Evolutionary conservation across 106 monocot species (phyloP).

Genomic region (Vanilla planifolia): DNA sequence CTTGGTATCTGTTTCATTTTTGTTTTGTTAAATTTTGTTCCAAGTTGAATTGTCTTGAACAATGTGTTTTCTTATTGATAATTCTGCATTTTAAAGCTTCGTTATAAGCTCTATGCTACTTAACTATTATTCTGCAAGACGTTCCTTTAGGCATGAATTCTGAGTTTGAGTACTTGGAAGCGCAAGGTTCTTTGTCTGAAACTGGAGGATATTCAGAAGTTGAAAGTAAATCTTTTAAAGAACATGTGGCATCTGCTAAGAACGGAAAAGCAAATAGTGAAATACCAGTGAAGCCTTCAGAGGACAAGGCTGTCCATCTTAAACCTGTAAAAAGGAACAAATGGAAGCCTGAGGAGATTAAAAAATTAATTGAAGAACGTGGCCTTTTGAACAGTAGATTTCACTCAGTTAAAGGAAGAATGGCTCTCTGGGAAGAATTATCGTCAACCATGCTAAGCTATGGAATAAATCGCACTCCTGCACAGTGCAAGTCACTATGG

Average conservation of each 20-base stretch:
- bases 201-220: slow-evolving; percentile 16
- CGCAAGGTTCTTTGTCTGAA: slow-evolving; percentile 15
- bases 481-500: slow-evolving; percentile 98
- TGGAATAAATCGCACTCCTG: slow-evolving; percentile 60
- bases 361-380: slow-evolving; percentile 65
- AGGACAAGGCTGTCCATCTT: slow-evolving; percentile 7
- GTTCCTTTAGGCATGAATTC: slow-evolving; percentile 24
- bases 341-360: slow-evolving; percentile 96
- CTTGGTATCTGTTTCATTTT: neutral
- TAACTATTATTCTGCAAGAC: neutral
- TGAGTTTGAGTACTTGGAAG: slow-evolving; percentile 16
- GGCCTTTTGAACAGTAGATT: slow-evolving; percentile 68
- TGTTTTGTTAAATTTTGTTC: slow-evolving; percentile 3
- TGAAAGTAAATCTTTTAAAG: slow-evolving; percentile 21
- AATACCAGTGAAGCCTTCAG: slow-evolving; percentile 8
- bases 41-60: slow-evolving; percentile 1
- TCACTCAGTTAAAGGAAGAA: slow-evolving; percentile 64
- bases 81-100: too few species aligned
- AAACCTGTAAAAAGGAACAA: slow-evolving; percentile 53
- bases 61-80: neutral
- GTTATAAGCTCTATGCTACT: too few species aligned
- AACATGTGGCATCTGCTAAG: slow-evolving; percentile 6
- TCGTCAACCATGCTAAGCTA: slow-evolving; percentile 42
- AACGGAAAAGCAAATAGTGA: slow-evolving; percentile 11
- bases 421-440: slow-evolving; percentile 97